Base-by-base conservation (phyloP, 2,329 filamentous ascomycete genomes). In the Trichoderma endophyticum region DNA sequence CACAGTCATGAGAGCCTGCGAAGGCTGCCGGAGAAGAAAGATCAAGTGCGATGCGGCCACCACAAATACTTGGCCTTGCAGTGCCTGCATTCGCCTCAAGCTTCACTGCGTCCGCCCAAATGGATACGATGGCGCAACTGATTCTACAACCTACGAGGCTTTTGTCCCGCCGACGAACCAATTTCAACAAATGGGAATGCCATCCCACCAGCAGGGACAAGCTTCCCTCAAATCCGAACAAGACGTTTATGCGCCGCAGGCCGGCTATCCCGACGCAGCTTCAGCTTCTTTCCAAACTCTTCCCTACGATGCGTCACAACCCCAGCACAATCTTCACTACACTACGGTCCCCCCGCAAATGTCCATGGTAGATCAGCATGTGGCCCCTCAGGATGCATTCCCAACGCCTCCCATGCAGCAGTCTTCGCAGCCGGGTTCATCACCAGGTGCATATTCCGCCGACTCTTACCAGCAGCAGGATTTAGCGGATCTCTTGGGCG, bases 41-140 rank as follows among this genome's bases (percentile, higher is more conserved):
- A 99, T 99, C 80, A 97, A 97, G 82, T 99, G 95, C 83, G 96
- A 98, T 84, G 94, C 95, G 67, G 95, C 95, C 24, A 97, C 95
- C 15, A 98, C 95, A 54, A 98, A 98, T 81, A 94, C 94, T 48
- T 98, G 96, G 95, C 96, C 96, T 32, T 98, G 95, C 82, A 96
- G 95, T 54, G 94, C 96, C 43, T 99, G 95, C 81, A 92, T 94
- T 74, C 90, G 95, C 63, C 86, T 98, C 74, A 98, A 98, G 84
- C 88, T 98, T 73, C 93, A 96, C 78, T 98, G 96, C 81, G 91
- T 98, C 30, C 94, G 94, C 60, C 96, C 95, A 4, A 94, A 93
- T 71, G 91, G 94, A 72, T 90, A 87, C 76, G 89, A 91, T 74
- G 82, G 84, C 63, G 81, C 86, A 32, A 81, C 77, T 71, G 81